Base-by-base conservation (phyloP, 176 grass and related monocot genomes). In the Zea luxurians region DNA sequence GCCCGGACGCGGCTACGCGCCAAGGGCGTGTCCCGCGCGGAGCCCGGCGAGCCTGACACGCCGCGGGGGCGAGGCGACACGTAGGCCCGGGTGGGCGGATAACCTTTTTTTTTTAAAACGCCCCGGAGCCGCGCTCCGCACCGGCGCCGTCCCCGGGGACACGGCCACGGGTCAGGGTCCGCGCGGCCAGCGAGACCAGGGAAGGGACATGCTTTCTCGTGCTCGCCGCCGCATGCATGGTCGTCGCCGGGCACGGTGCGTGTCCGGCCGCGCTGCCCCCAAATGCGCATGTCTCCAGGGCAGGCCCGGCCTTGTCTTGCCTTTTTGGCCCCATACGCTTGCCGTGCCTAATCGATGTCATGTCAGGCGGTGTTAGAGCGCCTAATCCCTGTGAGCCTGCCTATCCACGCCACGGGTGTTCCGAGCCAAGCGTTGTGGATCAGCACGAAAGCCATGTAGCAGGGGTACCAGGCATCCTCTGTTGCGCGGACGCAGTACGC, bases 1-100 rank as follows among this genome's bases (percentile, higher is more conserved):
- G 8, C 0, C 7, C 3, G 49, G 11, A 13, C 48, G 2, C 63
- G 6, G 70, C 53, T 83, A 88, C 70, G 54, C 68, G 86, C 80
- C 86, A 57, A 13, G 70, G 1, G 76, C 81, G 75, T 80, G 86
- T 79, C 77, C 71, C 34, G 27, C 35, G 70, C 38, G 11, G 66
- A 48, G 40, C 1, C 40, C 70, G n/a, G 40, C 17, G 65, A 66
- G 48, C 47, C 27, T 2, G 76, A 47, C 86, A 84, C 86, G 70
- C 66, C 35, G 52, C 4, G 52, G 52, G 60, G 0, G 1, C 1
- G 21, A 4, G 38, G 12, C 37, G 20, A 43, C 75, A 75, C 76
- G 76, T 80, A 64, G 27, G 27, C 27, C 27, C 27, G 27, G 27
- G 27, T 27, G 27, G 27, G 27, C 27, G 16, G 64, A 37, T 42